phyloP scores from a whole-genome alignment of 176 grass and related monocot species.

The Ensete glaucum region DNA sequence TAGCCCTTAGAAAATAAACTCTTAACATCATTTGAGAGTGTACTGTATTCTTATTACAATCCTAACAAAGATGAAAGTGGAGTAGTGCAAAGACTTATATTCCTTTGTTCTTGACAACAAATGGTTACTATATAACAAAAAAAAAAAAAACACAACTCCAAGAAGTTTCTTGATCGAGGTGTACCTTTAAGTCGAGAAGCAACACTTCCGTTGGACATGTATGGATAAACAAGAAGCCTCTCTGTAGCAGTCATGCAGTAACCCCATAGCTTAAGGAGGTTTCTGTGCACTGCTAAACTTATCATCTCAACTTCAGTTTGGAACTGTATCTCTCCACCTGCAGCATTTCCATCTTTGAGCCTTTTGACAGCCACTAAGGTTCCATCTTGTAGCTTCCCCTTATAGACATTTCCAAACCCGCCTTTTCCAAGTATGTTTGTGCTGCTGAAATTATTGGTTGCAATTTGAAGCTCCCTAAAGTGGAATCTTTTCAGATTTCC shows the following conservation, averaged over 20 bases:
- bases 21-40: too few species aligned
- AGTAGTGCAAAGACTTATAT: too few species aligned
- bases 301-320: constrained; percentile 20
- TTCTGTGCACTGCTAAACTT: constrained; percentile 21
- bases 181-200: constrained; percentile 16
- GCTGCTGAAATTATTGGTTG: constrained; percentile 18
- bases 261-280: constrained; percentile 12
- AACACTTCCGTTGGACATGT: constrained; percentile 18
- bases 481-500: constrained; percentile 19
- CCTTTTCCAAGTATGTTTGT: constrained; percentile 21
- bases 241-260: constrained; percentile 20
- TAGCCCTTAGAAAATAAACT: too few species aligned
- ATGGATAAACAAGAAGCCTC: constrained; percentile 22
- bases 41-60: too few species aligned
- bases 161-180: too few species aligned
- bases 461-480: constrained; percentile 17
- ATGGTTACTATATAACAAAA: too few species aligned
- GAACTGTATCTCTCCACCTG: constrained; percentile 12
- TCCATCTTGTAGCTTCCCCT: constrained; percentile 10
- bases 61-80: too few species aligned
- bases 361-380: constrained; percentile 19
- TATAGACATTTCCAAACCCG: constrained; percentile 19
- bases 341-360: constrained; percentile 18
- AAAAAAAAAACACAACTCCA: too few species aligned
- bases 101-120: too few species aligned